These are phyloP conservation scores for Sphaerosporella brunnea DNA, from an alignment of 495 filamentous ascomycete genomes.

Conservation along the genomic window DNA sequence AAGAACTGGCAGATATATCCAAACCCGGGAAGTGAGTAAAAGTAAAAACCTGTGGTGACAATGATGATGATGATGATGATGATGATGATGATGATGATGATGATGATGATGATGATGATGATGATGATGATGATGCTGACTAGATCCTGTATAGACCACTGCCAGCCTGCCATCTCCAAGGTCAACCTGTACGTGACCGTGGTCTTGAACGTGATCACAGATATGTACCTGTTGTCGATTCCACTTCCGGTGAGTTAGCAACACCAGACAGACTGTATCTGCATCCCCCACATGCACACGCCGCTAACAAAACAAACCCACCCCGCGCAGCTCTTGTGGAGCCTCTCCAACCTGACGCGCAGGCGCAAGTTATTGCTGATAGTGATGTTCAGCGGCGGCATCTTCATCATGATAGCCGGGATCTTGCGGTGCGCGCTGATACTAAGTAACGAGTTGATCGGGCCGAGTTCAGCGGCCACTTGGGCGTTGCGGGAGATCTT, in stretches of 20 bases:
- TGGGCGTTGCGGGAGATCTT: slow-evolving; percentile 50
- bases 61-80: no score
- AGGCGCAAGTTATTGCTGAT: slow-evolving; percentile 37
- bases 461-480: slow-evolving; percentile 31
- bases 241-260: slow-evolving; percentile 24
- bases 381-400: slow-evolving; percentile 40
- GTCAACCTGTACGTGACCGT: slow-evolving; percentile 21
- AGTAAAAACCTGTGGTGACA: no score
- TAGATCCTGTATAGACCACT: slow-evolving; percentile 18
- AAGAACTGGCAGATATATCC: slow-evolving; percentile 44
- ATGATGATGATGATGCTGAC: no score
- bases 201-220: slow-evolving; percentile 36
- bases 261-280: no score
- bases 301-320: neutral
- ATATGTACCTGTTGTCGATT: slow-evolving; percentile 40
- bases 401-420: slow-evolving; percentile 42
- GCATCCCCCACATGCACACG: neutral
- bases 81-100: no score
- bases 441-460: slow-evolving; percentile 28
- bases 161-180: slow-evolving; percentile 22
- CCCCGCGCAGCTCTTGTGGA: slow-evolving; percentile 34
- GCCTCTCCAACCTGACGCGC: slow-evolving; percentile 34
- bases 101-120: no score
- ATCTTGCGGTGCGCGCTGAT: slow-evolving; percentile 43
- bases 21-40: slow-evolving; percentile 37